phyloP scores from a whole-genome alignment of 192 early-diverging fungal species.

The Coemansia sp. region DNA sequence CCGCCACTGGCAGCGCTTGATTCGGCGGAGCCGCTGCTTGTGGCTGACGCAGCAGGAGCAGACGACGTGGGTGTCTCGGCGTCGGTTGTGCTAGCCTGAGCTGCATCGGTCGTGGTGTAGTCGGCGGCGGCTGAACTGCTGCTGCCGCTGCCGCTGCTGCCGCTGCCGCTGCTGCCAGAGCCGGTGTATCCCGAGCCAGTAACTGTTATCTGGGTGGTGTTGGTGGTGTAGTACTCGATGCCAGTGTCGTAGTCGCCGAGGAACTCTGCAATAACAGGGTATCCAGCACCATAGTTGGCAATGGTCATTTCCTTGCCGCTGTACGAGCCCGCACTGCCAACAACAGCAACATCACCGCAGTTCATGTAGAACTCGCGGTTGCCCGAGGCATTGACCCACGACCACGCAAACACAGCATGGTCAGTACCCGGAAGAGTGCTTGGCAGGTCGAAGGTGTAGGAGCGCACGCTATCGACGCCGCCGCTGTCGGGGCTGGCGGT shows the following conservation, averaged over 20 bases:
- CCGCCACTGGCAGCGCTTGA: neutral
- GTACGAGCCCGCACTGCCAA: constrained; percentile 19
- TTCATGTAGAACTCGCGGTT: constrained; percentile 71
- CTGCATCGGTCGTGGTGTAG: neutral
- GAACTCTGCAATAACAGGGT: constrained; percentile 55
- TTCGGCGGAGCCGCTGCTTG: neutral
- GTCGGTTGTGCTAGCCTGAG: neutral
- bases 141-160: neutral
- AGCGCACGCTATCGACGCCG: constrained; percentile 10
- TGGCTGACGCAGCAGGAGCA: neutral
- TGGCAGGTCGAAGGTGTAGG: constrained; percentile 25
- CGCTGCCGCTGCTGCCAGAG: neutral
- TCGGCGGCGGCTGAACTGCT: neutral
- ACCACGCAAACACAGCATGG: constrained; percentile 57
- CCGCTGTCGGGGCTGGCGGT: constrained; percentile 5
- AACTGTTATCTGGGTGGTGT: neutral
- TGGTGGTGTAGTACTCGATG: constrained; percentile 16
- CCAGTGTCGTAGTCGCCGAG: constrained; percentile 31
- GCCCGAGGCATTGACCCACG: constrained; percentile 67
- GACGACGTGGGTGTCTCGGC: neutral
- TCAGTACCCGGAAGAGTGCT: constrained; percentile 30
- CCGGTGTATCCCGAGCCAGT: neutral
- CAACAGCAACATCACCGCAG: constrained; percentile 58
- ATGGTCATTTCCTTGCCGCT: constrained; percentile 45
- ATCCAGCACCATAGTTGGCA: constrained; percentile 56